phyloP scores from a whole-genome alignment of 192 early-diverging fungal genomes.

The Physocladia obscura region DNA sequence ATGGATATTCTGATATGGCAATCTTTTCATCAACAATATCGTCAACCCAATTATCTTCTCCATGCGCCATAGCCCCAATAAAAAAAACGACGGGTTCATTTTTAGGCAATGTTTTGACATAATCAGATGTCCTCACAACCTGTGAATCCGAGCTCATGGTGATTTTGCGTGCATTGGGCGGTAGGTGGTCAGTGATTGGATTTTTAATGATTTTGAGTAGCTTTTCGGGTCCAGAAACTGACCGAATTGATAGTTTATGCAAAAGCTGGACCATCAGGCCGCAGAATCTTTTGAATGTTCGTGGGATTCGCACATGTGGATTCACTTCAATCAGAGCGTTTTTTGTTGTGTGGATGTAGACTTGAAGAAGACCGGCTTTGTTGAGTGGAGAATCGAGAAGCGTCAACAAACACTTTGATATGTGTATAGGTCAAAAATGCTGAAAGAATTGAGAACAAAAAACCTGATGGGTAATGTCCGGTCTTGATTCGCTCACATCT shows the following conservation, averaged over 20 bases:
- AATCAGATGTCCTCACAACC: conserved; percentile 78
- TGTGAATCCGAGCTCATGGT: conserved; percentile 80
- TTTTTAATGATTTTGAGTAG: conserved; percentile 97
- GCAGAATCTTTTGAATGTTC: conserved; percentile 98
- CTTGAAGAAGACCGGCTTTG: conserved; percentile 96
- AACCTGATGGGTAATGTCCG: conserved; percentile 96
- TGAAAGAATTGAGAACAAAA: neutral
- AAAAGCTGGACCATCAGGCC: conserved; percentile 98
- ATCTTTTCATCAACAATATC: conserved; percentile 96
- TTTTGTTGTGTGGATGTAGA: conserved; percentile 93
- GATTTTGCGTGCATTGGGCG: conserved; percentile 81
- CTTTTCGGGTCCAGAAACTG: conserved; percentile 88
- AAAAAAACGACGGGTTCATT: conserved; percentile 85
- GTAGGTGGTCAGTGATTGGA: conserved; percentile 94
- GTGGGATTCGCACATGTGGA: conserved; percentile 96
- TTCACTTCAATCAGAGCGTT: conserved; percentile 97
- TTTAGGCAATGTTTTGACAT: conserved; percentile 73
- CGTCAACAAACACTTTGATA: conserved; percentile 79
- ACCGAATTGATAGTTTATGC: conserved; percentile 93
- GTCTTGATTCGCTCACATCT: conserved; percentile 77
- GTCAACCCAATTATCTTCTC: conserved; percentile 93
- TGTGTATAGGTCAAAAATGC: neutral
- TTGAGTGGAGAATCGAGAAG: conserved; percentile 96
- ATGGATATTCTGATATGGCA: conserved; percentile 92
- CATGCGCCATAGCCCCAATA: conserved; percentile 95